Conservation (phyloP, 2,329 filamentous ascomycete genomes). For the Diaporthe sp. region DNA sequence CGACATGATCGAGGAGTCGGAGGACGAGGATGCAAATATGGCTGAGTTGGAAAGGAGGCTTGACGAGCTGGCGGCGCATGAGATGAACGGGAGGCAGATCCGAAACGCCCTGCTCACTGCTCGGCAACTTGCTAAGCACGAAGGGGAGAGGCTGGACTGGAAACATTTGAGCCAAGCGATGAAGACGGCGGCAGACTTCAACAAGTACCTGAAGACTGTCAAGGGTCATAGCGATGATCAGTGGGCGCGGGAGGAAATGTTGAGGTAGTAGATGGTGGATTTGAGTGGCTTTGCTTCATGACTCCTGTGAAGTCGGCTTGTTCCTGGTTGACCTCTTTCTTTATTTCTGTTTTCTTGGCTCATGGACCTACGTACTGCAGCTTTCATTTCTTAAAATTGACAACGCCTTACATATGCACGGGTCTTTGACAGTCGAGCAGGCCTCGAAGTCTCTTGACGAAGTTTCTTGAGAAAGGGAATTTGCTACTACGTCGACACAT, state of each 20-base stretch:
- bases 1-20: constrained; percentile 35
- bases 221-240: constrained; percentile 43
- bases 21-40: constrained; percentile 31
- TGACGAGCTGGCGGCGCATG: constrained; percentile 3
- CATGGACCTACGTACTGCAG: too few relatives aligned
- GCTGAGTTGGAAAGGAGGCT: not conserved
- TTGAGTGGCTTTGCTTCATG: too few relatives aligned
- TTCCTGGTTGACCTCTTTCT: not conserved
- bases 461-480: too few relatives aligned
- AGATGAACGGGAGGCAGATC: constrained; percentile 29
- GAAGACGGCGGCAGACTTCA: constrained; percentile 43
- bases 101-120: constrained; percentile 14
- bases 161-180: constrained; percentile 44
- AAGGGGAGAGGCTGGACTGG: constrained; percentile 42
- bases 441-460: too few relatives aligned
- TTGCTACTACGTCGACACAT: too few relatives aligned
- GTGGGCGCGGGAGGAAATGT: constrained; percentile 38
- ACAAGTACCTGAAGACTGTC: constrained; percentile 43
- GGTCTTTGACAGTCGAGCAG: too few relatives aligned
- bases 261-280: constrained; percentile 14
- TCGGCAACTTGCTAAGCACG: constrained; percentile 35
- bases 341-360: too few relatives aligned
- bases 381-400: too few relatives aligned
- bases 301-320: not conserved
- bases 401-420: too few relatives aligned